These are phyloP conservation scores for Gynostemma pentaphyllum DNA, from an alignment of 306 rosid species.

Conservation along the genomic window DNA sequence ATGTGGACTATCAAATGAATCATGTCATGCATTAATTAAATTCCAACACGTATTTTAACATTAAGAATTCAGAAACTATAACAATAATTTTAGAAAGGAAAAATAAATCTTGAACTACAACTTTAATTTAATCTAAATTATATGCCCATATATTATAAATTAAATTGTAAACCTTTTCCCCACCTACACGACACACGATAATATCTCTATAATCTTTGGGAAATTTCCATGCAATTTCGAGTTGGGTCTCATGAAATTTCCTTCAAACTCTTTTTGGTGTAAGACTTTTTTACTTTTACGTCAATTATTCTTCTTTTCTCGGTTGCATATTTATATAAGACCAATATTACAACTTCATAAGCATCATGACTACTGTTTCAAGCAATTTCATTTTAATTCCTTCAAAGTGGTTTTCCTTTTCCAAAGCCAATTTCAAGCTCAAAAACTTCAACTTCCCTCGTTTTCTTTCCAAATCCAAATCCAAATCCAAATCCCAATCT, in stretches of 20 bases:
- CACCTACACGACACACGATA: not conserved
- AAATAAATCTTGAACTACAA: no score
- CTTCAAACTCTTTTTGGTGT: not conserved
- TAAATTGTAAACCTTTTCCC: not conserved
- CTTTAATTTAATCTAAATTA: no score
- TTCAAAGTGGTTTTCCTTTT: constrained; percentile 5
- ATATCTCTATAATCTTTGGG: constrained; percentile 1
- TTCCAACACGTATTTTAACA: no score
- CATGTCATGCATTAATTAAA: no score
- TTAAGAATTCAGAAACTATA: no score
- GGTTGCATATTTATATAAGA: not conserved
- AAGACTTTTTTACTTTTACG: not conserved
- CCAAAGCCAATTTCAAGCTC: constrained; percentile 2
- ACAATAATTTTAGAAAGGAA: no score
- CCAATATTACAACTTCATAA: not conserved
- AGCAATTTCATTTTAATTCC: not conserved
- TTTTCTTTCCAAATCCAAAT: not conserved
- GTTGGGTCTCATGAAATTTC: constrained; percentile 4
- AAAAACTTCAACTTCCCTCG: not conserved
- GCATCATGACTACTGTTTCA: not conserved
- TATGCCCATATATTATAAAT: no score
- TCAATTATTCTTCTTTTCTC: not conserved
- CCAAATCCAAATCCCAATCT: no score
- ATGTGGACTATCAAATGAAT: no score
- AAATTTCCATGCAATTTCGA: constrained; percentile 2